Conservation (phyloP, 2,329 filamentous ascomycete species). For the Sclerotiophoma versabilis region DNA sequence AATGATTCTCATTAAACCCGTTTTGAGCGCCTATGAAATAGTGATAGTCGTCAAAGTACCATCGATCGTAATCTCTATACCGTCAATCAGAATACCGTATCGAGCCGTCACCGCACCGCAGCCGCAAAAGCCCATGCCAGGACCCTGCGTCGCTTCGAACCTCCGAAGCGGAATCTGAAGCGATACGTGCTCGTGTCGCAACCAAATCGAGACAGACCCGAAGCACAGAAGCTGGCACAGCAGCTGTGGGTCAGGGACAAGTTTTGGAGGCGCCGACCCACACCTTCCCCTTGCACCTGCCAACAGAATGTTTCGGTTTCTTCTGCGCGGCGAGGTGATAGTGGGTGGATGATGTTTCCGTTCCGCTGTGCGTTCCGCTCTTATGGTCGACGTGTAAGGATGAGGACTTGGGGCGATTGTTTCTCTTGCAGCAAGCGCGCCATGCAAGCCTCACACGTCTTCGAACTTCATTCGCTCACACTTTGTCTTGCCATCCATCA, state of each 20-base stretch:
- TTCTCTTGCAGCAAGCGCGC: neutral
- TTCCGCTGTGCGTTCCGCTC: conserved; percentile 3
- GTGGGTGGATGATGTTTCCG: neutral
- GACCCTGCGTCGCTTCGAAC: conserved; percentile 9
- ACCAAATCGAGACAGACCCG: conserved; percentile 4
- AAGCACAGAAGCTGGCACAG: neutral
- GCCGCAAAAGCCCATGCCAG: neutral
- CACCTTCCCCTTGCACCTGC: neutral
- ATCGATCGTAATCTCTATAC: conserved; percentile 11
- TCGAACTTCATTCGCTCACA: neutral
- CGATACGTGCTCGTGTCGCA: neutral
- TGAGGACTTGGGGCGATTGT: neutral
- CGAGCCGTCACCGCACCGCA: neutral
- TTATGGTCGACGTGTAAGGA: conserved; percentile 6
- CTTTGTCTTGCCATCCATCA: neutral
- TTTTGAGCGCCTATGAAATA: conserved; percentile 3
- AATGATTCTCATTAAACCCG: conserved; percentile 6
- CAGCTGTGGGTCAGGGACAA: neutral
- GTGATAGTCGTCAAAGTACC: conserved; percentile 1
- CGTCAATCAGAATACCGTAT: neutral
- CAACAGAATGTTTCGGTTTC: neutral
- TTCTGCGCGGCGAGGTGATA: neutral
- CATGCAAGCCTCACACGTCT: neutral
- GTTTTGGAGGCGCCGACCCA: neutral
- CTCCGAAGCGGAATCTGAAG: conserved; percentile 2